Conservation (phyloP, 192 early-diverging fungal species). For the Coemansia sp. region DNA sequence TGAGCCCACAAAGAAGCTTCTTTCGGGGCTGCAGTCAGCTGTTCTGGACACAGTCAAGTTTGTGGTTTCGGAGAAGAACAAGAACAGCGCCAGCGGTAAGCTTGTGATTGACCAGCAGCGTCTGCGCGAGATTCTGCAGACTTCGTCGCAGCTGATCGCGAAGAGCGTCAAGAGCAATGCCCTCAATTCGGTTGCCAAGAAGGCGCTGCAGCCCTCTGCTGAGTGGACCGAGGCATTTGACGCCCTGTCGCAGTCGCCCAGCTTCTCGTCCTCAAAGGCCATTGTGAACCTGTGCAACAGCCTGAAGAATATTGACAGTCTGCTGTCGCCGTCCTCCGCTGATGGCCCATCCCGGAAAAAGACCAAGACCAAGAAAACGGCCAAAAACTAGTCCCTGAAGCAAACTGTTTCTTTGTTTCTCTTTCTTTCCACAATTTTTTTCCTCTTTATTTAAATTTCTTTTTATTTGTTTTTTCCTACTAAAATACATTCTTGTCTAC, state of each 20-base stretch:
- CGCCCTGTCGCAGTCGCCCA: conserved; percentile 16
- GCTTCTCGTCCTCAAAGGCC: conserved; percentile 13
- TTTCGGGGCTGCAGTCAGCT: conserved; percentile 18
- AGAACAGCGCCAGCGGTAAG: conserved; percentile 5
- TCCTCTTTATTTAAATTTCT: conserved; percentile 1
- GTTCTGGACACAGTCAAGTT: conserved; percentile 21
- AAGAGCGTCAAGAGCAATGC: conserved; percentile 14
- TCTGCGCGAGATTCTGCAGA: conserved; percentile 36
- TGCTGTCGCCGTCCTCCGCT: background rate
- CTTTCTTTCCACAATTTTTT: background rate
- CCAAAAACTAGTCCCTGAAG: too few relatives aligned
- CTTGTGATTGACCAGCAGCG: conserved; percentile 26
- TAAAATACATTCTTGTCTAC: background rate
- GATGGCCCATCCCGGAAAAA: background rate
- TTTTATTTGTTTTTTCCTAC: conserved; percentile 6
- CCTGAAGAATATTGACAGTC: background rate
- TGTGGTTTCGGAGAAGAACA: conserved; percentile 33
- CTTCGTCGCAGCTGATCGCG: conserved; percentile 13
- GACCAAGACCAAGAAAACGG: background rate
- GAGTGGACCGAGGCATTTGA: conserved; percentile 25
- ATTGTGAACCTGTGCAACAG: conserved; percentile 16
- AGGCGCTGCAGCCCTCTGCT: conserved; percentile 9
- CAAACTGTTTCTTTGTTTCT: background rate
- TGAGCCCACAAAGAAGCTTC: conserved; percentile 1
- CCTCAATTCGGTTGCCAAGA: conserved; percentile 7